phyloP scores from a whole-genome alignment of 371 early-diverging fungal species.

The Parasitella parasitica region DNA sequence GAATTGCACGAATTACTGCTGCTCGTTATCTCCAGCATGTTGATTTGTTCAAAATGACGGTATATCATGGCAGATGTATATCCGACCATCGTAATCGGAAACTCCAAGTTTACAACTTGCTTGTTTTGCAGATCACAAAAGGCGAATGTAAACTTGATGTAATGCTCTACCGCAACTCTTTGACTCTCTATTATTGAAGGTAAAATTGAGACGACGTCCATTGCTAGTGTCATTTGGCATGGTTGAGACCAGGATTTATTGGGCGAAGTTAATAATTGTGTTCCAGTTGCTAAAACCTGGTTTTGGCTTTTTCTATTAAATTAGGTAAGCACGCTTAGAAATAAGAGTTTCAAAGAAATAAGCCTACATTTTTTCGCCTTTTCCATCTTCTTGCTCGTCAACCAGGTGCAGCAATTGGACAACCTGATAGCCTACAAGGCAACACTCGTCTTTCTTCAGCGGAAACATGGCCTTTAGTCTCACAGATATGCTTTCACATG shows the following conservation, averaged over 20 bases:
- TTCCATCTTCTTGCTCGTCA: background rate
- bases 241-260: constrained; percentile 15
- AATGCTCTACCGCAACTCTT: constrained; percentile 1
- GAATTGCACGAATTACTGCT: background rate
- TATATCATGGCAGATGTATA: background rate
- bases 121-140: background rate
- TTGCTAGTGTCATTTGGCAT: constrained; percentile 1
- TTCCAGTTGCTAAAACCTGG: constrained; percentile 10
- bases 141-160: background rate
- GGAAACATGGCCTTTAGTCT: constrained; percentile 3
- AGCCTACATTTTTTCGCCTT: background rate
- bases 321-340: background rate
- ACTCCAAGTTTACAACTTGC: background rate
- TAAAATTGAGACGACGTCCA: background rate
- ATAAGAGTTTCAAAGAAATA: background rate
- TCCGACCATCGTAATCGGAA: constrained; percentile 7
- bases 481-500: background rate
- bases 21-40: background rate
- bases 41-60: background rate
- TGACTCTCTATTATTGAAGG: constrained; percentile 7
- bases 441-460: background rate
- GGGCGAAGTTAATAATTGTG: constrained; percentile 11
- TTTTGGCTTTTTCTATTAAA: constrained; percentile 1
- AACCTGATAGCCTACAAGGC: constrained; percentile 19
- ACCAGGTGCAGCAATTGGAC: constrained; percentile 7